phyloP scores from a whole-genome alignment of 441 rosid species.

The Croton laevigatus region DNA sequence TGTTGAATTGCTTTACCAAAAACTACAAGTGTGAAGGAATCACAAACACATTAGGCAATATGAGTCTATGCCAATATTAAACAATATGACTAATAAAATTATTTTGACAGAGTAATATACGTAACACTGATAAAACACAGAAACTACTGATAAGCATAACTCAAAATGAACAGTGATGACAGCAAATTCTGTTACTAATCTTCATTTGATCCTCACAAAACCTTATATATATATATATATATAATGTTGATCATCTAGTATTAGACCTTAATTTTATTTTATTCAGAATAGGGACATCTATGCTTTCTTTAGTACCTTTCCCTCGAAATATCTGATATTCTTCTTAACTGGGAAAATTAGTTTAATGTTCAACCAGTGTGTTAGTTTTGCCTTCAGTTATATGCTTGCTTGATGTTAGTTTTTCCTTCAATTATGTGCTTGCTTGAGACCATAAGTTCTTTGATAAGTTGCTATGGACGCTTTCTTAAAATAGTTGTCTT shows the following conservation, averaged over 20 bases:
- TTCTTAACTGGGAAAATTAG: not conserved
- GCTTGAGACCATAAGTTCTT: not conserved
- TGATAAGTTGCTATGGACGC: not conserved
- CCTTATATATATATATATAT: too few species aligned
- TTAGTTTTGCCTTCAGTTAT: not conserved
- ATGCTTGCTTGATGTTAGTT: not conserved
- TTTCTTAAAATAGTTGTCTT: not conserved
- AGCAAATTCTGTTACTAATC: not conserved
- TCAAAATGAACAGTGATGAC: not conserved
- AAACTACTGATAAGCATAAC: not conserved
- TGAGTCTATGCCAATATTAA: not conserved
- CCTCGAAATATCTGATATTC: not conserved
- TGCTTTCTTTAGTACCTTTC: too few species aligned
- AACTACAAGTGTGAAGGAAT: not conserved
- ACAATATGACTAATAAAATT: not conserved
- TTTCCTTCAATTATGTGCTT: not conserved
- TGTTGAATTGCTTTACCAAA: too few species aligned
- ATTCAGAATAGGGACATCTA: too few species aligned
- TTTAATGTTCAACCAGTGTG: not conserved
- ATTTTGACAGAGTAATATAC: not conserved
- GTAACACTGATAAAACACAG: not conserved
- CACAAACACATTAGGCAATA: not conserved
- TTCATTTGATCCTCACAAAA: not conserved
- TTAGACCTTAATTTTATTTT: too few species aligned
- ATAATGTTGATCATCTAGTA: too few species aligned